phyloP scores from a whole-genome alignment of 768 basidiomycete species.

The Hortiboletus campestris region DNA sequence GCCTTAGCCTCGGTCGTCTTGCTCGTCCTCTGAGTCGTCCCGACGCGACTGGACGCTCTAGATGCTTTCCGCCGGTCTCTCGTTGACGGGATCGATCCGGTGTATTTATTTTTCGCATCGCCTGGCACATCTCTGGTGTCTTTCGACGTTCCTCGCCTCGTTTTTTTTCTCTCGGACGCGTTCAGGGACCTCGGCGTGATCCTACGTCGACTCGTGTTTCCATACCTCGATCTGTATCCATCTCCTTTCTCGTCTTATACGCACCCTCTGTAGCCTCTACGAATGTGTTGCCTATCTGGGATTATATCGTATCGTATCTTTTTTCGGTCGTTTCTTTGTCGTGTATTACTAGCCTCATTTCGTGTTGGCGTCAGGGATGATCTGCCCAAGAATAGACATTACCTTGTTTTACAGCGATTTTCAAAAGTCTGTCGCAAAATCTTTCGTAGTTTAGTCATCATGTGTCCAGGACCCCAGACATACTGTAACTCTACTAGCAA shows the following conservation, averaged over 20 bases:
- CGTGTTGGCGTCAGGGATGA: no score
- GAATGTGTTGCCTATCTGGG: background rate
- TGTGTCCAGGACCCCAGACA: no score
- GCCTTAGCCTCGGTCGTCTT: constrained; percentile 1
- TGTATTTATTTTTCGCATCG: no score
- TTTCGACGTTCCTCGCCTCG: background rate
- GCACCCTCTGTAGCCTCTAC: background rate
- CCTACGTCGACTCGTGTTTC: background rate
- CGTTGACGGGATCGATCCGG: background rate
- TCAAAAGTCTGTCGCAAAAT: no score
- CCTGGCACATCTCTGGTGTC: no score
- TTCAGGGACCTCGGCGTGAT: background rate
- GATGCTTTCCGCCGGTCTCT: background rate
- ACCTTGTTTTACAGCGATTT: no score
- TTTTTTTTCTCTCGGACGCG: background rate
- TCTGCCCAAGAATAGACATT: no score
- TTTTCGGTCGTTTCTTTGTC: background rate
- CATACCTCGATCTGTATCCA: background rate
- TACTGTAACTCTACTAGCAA: no score
- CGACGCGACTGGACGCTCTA: background rate
- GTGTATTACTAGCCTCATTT: background rate
- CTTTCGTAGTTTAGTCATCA: no score
- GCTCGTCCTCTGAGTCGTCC: background rate
- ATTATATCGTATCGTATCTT: background rate
- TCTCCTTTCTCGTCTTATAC: background rate